Base-by-base conservation (phyloP, 352 stramenopile genomes). In the Phytopythium delawarense region DNA sequence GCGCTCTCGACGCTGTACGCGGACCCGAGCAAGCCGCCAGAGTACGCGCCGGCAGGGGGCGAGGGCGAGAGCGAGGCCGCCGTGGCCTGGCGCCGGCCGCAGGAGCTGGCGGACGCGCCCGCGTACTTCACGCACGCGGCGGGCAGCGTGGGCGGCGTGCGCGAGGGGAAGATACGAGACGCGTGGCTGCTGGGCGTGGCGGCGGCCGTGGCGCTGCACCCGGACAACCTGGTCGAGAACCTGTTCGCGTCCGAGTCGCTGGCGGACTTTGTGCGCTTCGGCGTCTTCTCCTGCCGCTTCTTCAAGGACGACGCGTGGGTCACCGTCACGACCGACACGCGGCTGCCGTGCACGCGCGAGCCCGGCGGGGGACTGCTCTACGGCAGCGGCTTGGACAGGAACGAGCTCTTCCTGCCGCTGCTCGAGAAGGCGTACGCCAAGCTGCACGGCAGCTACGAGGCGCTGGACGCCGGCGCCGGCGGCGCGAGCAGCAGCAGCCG, bases 341-440 rank as follows among this genome's bases (percentile, higher is more conserved):
- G 84, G 4, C 62, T 97, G 30, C 91, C 91, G 25, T 90, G 87
- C 76, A 9, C 9, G n/a, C n/a, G n/a, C 32, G 9, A 37, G 9
- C 32, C 4, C 2, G 75, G 79, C 0, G 78, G 82, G 7, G 71
- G 74, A 25, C 67, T 73, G 42, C 72, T 96, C 0, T 97, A 96
- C 55, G 86, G 89, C 20, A 69, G 75, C 32, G 91, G 76, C 35
- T 34, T 79, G 15, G 79, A 94, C 62, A 81, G 81, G 59, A 96
- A 92, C 59, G 89, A 97, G 74, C 72, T 96, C 2, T 97, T 94
- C 65, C 68, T 97, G 30, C 74, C 81, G 25, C 70, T 97, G 9
- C 61, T 97, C 9, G 90, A 96, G 64, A 97, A 97, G 61, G 88
- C 89, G 34, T 97, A 92, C 56, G 89, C 89, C 15, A 97, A 97